Conservation (phyloP, 2,329 filamentous ascomycete species). For the Fusarium protoensiforme region DNA sequence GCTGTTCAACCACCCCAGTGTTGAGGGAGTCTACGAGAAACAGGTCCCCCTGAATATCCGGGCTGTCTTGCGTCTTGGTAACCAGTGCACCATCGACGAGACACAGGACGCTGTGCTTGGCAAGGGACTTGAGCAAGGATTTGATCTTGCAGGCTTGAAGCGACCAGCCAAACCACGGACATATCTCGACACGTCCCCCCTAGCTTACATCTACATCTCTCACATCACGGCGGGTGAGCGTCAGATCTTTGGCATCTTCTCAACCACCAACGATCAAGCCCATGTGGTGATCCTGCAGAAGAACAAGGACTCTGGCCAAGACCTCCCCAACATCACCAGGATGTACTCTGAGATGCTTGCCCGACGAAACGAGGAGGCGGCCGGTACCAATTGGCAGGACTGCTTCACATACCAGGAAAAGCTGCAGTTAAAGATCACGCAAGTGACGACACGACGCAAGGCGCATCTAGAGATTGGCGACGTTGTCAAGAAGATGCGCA, state of each 20-base stretch:
- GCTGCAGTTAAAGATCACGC: conserved; percentile 84
- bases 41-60: conserved; percentile 88
- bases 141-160: conserved; percentile 83
- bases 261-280: conserved; percentile 81
- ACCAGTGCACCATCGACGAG: conserved; percentile 92
- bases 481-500: conserved; percentile 88
- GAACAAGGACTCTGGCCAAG: conserved; percentile 79
- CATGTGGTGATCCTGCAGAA: conserved; percentile 91
- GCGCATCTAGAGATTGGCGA: conserved; percentile 90
- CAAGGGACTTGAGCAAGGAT: conserved; percentile 91
- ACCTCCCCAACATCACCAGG: conserved; percentile 89
- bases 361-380: conserved; percentile 72
- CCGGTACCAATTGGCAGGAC: conserved; percentile 78
- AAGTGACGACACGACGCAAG: conserved; percentile 90
- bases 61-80: conserved; percentile 90
- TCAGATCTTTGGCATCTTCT: conserved; percentile 94
- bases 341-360: conserved; percentile 84
- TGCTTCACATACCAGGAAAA: conserved; percentile 89
- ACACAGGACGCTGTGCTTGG: conserved; percentile 90
- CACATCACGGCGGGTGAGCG: conserved; percentile 91
- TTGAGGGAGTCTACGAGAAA: conserved; percentile 97
- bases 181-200: conserved; percentile 79
- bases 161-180: conserved; percentile 70
- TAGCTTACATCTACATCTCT: conserved; percentile 92
- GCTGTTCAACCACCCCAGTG: conserved; percentile 90